Conservation (phyloP, 345 rosid genomes). For the Eucalyptus rudis region DNA sequence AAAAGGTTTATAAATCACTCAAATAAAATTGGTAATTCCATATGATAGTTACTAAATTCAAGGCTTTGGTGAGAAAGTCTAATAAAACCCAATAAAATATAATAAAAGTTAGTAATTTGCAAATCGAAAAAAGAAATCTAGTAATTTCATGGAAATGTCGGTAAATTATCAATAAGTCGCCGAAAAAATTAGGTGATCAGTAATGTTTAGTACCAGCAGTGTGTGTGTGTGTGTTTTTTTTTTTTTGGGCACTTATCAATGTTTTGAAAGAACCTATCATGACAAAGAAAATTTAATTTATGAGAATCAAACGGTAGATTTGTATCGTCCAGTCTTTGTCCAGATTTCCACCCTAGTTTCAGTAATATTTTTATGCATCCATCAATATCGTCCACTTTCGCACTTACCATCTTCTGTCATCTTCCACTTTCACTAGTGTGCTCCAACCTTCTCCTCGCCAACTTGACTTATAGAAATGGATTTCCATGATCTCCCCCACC, state of each 20-base stretch:
- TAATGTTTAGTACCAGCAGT: not conserved
- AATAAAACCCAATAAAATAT: not conserved
- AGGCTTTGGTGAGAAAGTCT: not conserved
- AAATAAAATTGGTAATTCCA: not conserved
- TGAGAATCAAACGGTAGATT: not conserved
- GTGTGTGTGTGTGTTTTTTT: too few relatives aligned
- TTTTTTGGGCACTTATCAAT: not conserved
- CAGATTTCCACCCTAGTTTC: not conserved
- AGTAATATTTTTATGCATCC: not conserved
- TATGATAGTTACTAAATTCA: not conserved
- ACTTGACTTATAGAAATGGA: not conserved
- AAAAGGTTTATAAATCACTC: not conserved
- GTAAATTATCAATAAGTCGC: not conserved
- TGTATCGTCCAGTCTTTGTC: not conserved
- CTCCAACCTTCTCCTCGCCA: conserved; percentile 3
- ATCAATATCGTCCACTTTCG: not conserved
- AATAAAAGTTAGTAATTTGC: not conserved
- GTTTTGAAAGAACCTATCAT: not conserved
- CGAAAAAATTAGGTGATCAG: not conserved
- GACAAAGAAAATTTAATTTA: not conserved
- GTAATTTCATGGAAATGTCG: not conserved
- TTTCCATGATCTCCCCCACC: not conserved
- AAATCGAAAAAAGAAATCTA: fast-evolving
- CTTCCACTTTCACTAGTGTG: conserved; percentile 17
- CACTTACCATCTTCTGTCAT: conserved; percentile 10